Evolutionary conservation across 148 eudicot species (phyloP).

Genomic region (Limonium bicolor): DNA sequence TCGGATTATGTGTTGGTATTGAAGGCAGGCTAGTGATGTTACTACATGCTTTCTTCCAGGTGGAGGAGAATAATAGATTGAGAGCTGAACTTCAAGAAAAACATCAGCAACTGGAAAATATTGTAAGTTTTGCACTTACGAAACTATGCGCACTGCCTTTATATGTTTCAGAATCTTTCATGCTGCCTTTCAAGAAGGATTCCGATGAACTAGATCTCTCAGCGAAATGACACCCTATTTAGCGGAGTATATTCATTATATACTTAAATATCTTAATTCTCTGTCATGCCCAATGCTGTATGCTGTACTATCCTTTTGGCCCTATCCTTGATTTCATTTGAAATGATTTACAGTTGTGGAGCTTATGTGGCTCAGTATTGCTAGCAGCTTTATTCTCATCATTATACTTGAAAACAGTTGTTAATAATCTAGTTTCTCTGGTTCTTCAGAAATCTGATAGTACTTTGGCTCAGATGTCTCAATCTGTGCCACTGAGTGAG

Average conservation of each 20-base stretch:
- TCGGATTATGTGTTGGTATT: too few relatives aligned
- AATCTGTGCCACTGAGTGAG: constrained; percentile 21
- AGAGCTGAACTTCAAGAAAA: constrained; percentile 53
- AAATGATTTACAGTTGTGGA: too few relatives aligned
- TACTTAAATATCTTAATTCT: too few relatives aligned
- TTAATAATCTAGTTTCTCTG: too few relatives aligned
- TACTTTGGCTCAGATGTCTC: constrained; percentile 21
- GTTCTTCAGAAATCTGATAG: constrained; percentile 55
- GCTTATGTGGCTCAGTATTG: not conserved
- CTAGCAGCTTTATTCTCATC: not conserved
- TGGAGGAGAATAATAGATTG: constrained; percentile 66
- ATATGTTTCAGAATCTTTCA: not conserved
- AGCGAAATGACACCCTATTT: too few relatives aligned
- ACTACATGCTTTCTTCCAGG: constrained; percentile 49
- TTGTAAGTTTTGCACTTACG: constrained; percentile 32
- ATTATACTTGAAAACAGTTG: not conserved
- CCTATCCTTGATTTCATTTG: too few relatives aligned
- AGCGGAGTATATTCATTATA: too few relatives aligned
- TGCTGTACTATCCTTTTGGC: too few relatives aligned
- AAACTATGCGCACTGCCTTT: not conserved
- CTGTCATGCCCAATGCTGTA: too few relatives aligned
- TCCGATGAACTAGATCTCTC: too few relatives aligned
- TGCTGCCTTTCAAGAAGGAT: not conserved
- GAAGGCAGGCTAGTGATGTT: too few relatives aligned
- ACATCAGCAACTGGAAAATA: constrained; percentile 48